Evolutionary conservation across 345 rosid species (phyloP), one percentile per base, ranked within the genome.

Genomic region (Carallia brachiata): DNA sequence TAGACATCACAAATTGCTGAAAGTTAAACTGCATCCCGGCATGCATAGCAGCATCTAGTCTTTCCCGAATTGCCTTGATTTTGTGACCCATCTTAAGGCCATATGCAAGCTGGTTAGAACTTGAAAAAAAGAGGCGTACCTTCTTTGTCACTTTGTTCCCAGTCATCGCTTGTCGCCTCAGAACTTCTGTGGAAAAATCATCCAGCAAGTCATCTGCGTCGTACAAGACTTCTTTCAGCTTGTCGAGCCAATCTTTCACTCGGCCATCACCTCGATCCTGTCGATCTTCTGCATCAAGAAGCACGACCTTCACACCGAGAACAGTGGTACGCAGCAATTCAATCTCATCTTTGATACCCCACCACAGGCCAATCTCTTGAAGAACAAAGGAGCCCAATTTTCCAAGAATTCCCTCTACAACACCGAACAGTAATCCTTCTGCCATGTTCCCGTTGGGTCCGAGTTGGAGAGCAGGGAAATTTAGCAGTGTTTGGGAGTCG

Each of bases 161-260:
- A 4, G 17, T 18, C 62, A 69, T 60, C 36, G 39, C 1, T 9
- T 62, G 70, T 6, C 6, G 68, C 60, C 32, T 52, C 28, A 32
- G 6, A 18, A 39, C 67, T 50, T 73, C 72, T 1, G 75, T 68
- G 0, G 74, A 63, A 53, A 80, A 57, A 31, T 80, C 82, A 57
- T 80, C 80, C 2, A 75, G 66, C 73, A 80, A 36, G 62, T 80
- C 84, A 6, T 83, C 79, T 2, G 77, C 79, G 27, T 80, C 80
- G 16, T 73, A 61, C 63, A 40, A 9, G 13, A 40, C 47, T 40
- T 40, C 47, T 40, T 9, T 7, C 47, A 40, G 47, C 47, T 6
- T 40, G 10, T 0, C 3, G 12, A 40, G 47, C 47, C 47, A 40
- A 40, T 40, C 13, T 40, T 23, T 40, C 13, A 40, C 47, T 40